Base-by-base conservation (phyloP, 2,329 filamentous ascomycete genomes). In the Endothia cerciana region DNA sequence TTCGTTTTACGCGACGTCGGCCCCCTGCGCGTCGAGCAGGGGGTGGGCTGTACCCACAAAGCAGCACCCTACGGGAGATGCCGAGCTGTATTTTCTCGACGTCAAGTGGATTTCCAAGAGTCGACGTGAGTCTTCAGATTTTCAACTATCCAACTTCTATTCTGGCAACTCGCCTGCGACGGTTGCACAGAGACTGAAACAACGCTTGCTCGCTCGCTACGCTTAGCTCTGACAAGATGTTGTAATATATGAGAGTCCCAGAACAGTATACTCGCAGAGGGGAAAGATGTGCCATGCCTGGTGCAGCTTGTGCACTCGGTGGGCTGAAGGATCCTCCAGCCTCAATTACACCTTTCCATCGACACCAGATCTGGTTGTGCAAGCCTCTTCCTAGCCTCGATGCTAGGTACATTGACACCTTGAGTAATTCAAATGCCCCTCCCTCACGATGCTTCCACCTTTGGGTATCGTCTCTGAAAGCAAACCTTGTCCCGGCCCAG, bases 401-500 rank as follows among this genome's bases (percentile, higher is more conserved):
- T 51, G 47, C 47, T 22, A 36, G 8, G 11, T 17, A 36, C 30
- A 19, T 19, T 55, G 51, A 36, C 30, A 55, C 30, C 17, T 58
- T 15, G 17, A 40, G 45, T 40, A 28, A 43, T 58, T 68, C 60
- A 60, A 63, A 49, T 63, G 60, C 63, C 56, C 57, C 56, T 55
- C 49, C 53, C 43, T 36, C 59, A 11, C 38, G 22, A 38, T 25
- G 57, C 36, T 59, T 59, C 57, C 60, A 63, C 55, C 62, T 71
- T 67, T 69, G 73, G 73, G 73, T 75, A 75, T 75, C 73, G 72
- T 71, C 70, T 70, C 66, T 73, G 68, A 71, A 73, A 69, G 70
- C 63, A 64, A 63, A 60, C 60, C 65, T 66, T 60, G 45, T 65
- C 41, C 62, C 64, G 19, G 49, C 36, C 60, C 49, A 64, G 49